Evolutionary conservation across 129 eudicot genomes (phyloP), one percentile per base, ranked within the genome.

Genomic region (Glebionis coronaria): DNA sequence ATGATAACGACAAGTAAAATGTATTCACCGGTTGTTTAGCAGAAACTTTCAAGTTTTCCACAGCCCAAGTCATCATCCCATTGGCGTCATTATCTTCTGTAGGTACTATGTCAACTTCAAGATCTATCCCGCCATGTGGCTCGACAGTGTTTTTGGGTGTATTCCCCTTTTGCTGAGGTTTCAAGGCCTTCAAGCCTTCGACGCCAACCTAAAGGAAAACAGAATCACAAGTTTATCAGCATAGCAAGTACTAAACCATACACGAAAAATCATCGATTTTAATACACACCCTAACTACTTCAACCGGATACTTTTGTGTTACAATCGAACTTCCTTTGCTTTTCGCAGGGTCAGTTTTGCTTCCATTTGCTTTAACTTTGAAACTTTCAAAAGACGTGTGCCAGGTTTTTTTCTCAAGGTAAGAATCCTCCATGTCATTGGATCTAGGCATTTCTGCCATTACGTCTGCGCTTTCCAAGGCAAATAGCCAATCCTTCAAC

Each of bases 401-500:
- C 97, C 97, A 91, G 47, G 83, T 79, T 72, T 83, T 77, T 50
- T 81, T 83, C 79, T 85, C 85, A 74, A 88, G 81, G 47, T 58
- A 45, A 71, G 83, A 55, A 81, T 69, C 83, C 77, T 79, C 82
- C 51, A 71, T 59, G 44, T 75, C 53, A 19, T 67, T 29, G 35
- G 80, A 60, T 69, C 63, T 44, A 52, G 40, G 61, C 49, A 68
- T 82, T 65, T 82, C 83, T 42, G 82, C 77, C 73, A 78, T 77
- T 64, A 76, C 88, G 62, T 91, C 78, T 16, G 82, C 86, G 52
- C 96, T 83, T 83, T 87, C 97, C 13, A 91, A 82, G 42, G 96
- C 84, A 81, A 91, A 91, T 54, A 88, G 46, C 97, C 97, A 91
- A 70, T 91, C 85, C 71, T 80, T 83, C 16, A 91, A 63, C 72